Evolutionary conservation across 306 rosid genomes (phyloP), one percentile per base, ranked within the genome.

Genomic region (Luffa aegyptiaca): DNA sequence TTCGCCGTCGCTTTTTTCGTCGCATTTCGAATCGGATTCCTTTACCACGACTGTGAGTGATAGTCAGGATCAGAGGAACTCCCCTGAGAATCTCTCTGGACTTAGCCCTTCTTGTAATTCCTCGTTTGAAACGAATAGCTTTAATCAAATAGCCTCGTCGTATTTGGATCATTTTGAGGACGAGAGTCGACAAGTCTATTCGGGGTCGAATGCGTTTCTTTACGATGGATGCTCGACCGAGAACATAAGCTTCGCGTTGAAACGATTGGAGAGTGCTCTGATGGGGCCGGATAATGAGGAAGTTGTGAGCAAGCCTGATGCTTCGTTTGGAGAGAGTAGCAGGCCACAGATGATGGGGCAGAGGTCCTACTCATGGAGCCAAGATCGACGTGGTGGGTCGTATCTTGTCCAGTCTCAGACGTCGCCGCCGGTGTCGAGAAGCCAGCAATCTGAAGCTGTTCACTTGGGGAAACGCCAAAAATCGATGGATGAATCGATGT

Each of bases 281-380:
- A 96, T 96, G 99, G 96, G 89, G 53, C 94, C 97, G 1, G 97
- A 89, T 64, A 88, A 87, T 42, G 85, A 83, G 37, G 87, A 91
- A 64, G 88, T 91, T 70, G 81, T 79, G 78, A 82, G 85, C 56
- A 55, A 88, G 35, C 75, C 88, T 12, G 83, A 84, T 64, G 31
- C 86, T 79, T 86, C 85, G n/a, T 79, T 82, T 14, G 87, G 84
- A 16, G 89, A 83, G 51, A 85, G 84, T 75, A 81, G 76, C 69
- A 66, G 79, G 80, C 82, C 80, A 20, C 80, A 80, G 39, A 64
- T 80, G 41, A 74, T 87, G 3, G 84, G 78, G 17, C 88, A 83
- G 56, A 84, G 90, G 81, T 79, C 86, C 42, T 55, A 77, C 80
- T 75, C 89, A 8, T 90, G 91, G 96, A 86, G 79, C 81, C 82